Base-by-base conservation (phyloP, 371 early-diverging fungal genomes). In the Mucor indicus region DNA sequence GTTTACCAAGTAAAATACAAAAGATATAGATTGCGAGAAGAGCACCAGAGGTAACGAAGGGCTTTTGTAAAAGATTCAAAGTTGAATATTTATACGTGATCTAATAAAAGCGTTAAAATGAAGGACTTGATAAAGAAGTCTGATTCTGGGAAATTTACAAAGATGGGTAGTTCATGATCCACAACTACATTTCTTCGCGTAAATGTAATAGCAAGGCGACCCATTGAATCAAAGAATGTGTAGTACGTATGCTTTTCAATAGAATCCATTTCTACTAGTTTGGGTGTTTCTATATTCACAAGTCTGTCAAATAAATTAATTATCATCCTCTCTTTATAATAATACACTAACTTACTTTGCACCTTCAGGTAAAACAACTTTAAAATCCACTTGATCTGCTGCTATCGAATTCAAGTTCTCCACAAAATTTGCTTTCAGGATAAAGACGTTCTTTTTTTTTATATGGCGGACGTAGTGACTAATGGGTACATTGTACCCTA, bases 321-420 rank as follows among this genome's bases (percentile, higher is more conserved):
- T 12, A 6, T 8, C 12, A 29, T 6, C 6, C 6, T 29, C 6
- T 29, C 8, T 29, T 29, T 6, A 29, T 8, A 29, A 29, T 8
- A 29, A 29, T 6, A 8, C 6, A 29, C 6, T 8, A 8, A 75
- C 79, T 59, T 84, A 87, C 85, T 53, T 68, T 3, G 95, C 89
- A 21, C 98, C 96, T 60, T 96, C 96, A 2, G 97, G 98, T 27
- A 98, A 72, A 32, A 90, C 83, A 11, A 95, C 60, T 4, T 69
- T 78, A 15, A 95, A 52, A 37, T 76, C 68, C 11, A 81, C 81
- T 7, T 81, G 55, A 27, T 84, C 78, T 29, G 86, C 66, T 0
- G 83, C 67, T 27, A 85, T 77, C 24, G 84, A 76, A 4, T 67
- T 57, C 16, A 91, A 54, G 20, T 79, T 69, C 10, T 80, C 78